Conservation (phyloP, 805 yeast genomes). For the Candida verbasci region DNA sequence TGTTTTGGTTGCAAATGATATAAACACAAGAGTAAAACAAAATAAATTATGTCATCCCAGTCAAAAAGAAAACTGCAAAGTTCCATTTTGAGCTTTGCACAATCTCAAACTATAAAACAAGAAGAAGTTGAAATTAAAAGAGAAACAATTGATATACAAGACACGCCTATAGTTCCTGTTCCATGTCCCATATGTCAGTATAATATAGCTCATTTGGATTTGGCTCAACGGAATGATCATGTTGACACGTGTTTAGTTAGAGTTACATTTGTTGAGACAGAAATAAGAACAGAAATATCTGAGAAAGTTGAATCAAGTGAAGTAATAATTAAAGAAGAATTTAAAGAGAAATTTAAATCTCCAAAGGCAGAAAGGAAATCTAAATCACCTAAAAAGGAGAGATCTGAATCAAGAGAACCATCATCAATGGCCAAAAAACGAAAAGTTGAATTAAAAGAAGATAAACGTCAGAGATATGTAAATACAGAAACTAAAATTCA, state of each 20-base stretch:
- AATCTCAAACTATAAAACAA: conserved; percentile 1
- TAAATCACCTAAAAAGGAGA: too few species aligned
- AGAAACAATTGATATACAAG: neutral
- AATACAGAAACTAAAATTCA: conserved; percentile 9
- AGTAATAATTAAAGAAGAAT: too few species aligned
- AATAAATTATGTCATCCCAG: neutral
- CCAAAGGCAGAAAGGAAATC: neutral
- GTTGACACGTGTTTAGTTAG: conserved; percentile 49
- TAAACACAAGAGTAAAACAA: too few species aligned
- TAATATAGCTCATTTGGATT: conserved; percentile 31
- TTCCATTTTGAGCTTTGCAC: conserved; percentile 21
- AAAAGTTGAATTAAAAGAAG: conserved; percentile 15
- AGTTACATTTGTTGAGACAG: conserved; percentile 17
- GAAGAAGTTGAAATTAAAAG: neutral
- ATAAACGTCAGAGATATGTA: conserved; percentile 15
- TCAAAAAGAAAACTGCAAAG: conserved; percentile 4
- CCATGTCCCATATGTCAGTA: conserved; percentile 52
- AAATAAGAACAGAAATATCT: neutral
- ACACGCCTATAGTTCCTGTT: neutral
- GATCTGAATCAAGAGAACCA: neutral
- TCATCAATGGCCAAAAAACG: neutral
- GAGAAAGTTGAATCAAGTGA: too few species aligned
- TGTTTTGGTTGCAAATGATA: too few species aligned
- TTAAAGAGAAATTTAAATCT: too few species aligned
- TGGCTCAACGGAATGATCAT: conserved; percentile 47